Evolutionary conservation across 73 alveolate species (phyloP).

Genomic region (Uronychia setigera): DNA sequence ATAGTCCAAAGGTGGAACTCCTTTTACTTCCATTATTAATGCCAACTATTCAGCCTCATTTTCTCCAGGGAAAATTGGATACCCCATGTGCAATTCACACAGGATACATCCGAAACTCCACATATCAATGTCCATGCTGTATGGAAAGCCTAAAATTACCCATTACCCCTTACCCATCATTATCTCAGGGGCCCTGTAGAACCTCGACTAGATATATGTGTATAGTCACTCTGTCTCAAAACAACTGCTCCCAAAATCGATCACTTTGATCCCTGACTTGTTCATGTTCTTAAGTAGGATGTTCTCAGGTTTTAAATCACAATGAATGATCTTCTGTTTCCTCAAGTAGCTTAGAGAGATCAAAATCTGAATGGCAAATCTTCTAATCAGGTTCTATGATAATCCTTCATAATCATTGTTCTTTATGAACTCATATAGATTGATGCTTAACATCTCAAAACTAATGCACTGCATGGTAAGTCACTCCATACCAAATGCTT

Average conservation of each 20-base stretch:
- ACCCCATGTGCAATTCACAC: slow-evolving; percentile 82
- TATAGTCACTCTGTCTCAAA: slow-evolving; percentile 65
- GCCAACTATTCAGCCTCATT: slow-evolving; percentile 82
- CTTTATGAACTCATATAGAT: slow-evolving; percentile 82
- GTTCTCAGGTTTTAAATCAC: slow-evolving; percentile 87
- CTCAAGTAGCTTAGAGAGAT: slow-evolving; percentile 73
- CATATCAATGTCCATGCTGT: slow-evolving; percentile 74
- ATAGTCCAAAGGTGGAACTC: slow-evolving; percentile 53
- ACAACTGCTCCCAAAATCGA: slow-evolving; percentile 89
- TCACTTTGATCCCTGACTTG: slow-evolving; percentile 81
- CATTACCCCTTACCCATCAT: slow-evolving; percentile 43
- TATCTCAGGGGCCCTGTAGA: slow-evolving; percentile 71
- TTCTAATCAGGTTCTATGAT: slow-evolving; percentile 65
- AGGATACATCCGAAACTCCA: slow-evolving; percentile 91
- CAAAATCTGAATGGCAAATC: slow-evolving; percentile 82
- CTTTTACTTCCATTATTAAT: slow-evolving; percentile 78
- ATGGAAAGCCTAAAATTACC: slow-evolving; percentile 78
- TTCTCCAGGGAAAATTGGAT: slow-evolving; percentile 92
- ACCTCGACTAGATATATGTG: slow-evolving; percentile 55
- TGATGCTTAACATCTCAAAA: slow-evolving; percentile 59
- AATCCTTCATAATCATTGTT: slow-evolving; percentile 71
- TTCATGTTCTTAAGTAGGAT: slow-evolving; percentile 73
- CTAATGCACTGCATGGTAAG: slow-evolving; percentile 27
- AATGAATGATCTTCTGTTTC: slow-evolving; percentile 74
- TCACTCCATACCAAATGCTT: slow-evolving; percentile 35